Percentiles rank a stretch among this genome's conserved stretches.
phyloP scores from a whole-genome alignment of 441 rosid species.

The Populus trichocarpa region DNA sequence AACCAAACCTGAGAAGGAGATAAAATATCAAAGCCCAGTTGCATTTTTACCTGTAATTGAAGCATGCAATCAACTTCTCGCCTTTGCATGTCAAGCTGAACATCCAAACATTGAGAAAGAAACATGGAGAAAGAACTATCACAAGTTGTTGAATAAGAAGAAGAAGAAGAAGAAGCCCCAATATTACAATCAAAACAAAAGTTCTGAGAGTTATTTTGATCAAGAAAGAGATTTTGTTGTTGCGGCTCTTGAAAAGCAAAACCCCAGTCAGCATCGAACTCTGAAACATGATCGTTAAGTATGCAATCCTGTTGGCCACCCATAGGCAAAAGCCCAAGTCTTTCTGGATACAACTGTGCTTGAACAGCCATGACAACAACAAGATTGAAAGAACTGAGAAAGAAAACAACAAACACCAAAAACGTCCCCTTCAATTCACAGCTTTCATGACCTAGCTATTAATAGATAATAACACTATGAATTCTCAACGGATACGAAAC shows the following conservation, averaged over 20 bases:
- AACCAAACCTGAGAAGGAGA: neutral
- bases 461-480: neutral
- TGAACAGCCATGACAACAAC: constrained; percentile 38
- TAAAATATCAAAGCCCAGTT: neutral
- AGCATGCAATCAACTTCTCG: constrained; percentile 46
- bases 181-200: constrained; percentile 5
- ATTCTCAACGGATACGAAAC: constrained; percentile 6
- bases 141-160: constrained; percentile 7
- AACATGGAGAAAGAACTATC: constrained; percentile 22
- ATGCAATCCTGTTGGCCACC: constrained; percentile 39
- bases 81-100: constrained; percentile 37
- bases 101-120: constrained; percentile 24
- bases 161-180: neutral
- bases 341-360: constrained; percentile 38
- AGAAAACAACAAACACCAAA: constrained; percentile 1
- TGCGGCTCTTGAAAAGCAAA: constrained; percentile 24
- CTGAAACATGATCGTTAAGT: constrained; percentile 15
- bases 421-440: constrained; percentile 19
- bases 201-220: constrained; percentile 10
- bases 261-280: constrained; percentile 16
- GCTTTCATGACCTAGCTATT: neutral
- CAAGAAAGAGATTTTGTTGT: constrained; percentile 6
- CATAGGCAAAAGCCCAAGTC: constrained; percentile 24
- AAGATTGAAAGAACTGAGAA: neutral
- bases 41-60: constrained; percentile 33